Evolutionary conservation across 768 basidiomycete genomes (phyloP).

Genomic region (Phylloporus sp.): DNA sequence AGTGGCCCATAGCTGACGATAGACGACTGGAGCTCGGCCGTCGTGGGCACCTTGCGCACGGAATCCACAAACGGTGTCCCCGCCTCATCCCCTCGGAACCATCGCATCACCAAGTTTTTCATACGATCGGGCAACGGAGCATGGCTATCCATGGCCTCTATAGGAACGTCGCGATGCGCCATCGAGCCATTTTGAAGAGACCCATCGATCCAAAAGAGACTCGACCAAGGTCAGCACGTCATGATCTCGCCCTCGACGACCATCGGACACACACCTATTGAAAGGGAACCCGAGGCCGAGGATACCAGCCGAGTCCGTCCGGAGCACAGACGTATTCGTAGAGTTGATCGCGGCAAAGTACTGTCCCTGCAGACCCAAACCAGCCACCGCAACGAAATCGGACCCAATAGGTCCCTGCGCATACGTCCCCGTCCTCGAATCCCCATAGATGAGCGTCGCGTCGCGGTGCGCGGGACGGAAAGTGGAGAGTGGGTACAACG

Average conservation of each 20-base stretch:
- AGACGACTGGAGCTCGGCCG: constrained; percentile 36
- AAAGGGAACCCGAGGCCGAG: constrained; percentile 73
- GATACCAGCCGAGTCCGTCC: constrained; percentile 60
- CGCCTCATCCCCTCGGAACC: constrained; percentile 11
- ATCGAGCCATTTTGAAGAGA: constrained; percentile 23
- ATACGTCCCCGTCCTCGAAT: constrained; percentile 66
- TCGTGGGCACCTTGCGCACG: constrained; percentile 7
- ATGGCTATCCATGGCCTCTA: background rate
- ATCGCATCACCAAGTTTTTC: constrained; percentile 14
- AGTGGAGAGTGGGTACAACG: constrained; percentile 46
- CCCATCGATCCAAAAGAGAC: constrained; percentile 44
- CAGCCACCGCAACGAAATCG: constrained; percentile 54
- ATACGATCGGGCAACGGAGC: constrained; percentile 4
- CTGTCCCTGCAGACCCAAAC: constrained; percentile 46
- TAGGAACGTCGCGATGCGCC: background rate
- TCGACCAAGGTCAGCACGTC: constrained; percentile 18
- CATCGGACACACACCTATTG: constrained; percentile 49
- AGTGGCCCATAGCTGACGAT: constrained; percentile 44
- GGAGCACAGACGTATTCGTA: constrained; percentile 61
- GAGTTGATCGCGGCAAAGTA: constrained; percentile 63
- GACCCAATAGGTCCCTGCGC: constrained; percentile 61
- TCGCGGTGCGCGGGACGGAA: constrained; percentile 48
- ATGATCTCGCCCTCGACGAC: background rate
- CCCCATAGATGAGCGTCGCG: constrained; percentile 59
- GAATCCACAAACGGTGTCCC: constrained; percentile 4